A percentile compares a stretch with the other conserved stretches of the same genome.
Conservation (phyloP, 495 filamentous ascomycete genomes). For the Echria macrotheca region DNA sequence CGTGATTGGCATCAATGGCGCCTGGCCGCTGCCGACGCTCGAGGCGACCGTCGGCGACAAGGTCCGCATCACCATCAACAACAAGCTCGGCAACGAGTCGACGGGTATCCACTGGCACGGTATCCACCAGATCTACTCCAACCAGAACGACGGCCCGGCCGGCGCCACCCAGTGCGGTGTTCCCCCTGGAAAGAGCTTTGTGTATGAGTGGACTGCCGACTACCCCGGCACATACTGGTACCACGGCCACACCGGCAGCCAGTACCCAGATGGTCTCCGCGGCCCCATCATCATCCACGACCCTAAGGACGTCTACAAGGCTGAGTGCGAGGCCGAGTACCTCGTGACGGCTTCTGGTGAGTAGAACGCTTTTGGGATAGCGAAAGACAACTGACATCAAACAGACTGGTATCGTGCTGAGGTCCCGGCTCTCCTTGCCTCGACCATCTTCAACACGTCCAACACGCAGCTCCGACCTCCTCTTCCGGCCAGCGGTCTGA, state of each 20-base stretch:
- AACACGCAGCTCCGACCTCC: conserved; percentile 21
- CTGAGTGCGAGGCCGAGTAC: conserved; percentile 62
- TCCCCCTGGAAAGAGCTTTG: conserved; percentile 40
- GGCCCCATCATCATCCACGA: conserved; percentile 70
- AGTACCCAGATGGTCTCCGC: conserved; percentile 73
- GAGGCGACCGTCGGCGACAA: conserved; percentile 35
- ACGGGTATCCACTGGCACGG: conserved; percentile 55
- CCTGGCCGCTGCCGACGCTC: conserved; percentile 42
- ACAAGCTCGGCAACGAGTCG: conserved; percentile 9
- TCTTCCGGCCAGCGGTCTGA: conserved; percentile 47
- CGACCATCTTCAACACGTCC: not conserved
- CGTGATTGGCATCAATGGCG: conserved; percentile 43
- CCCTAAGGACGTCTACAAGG: conserved; percentile 51
- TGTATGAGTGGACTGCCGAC: conserved; percentile 34
- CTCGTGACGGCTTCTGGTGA: conserved; percentile 50
- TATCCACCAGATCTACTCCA: conserved; percentile 33
- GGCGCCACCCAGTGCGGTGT: conserved; percentile 46
- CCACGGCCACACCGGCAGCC: conserved; percentile 62
- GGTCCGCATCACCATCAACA: conserved; percentile 4
- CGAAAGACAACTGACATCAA: not conserved
- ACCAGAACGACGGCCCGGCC: conserved; percentile 38
- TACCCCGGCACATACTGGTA: conserved; percentile 65
- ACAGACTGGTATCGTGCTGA: conserved; percentile 60
- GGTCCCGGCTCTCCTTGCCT: conserved; percentile 51
- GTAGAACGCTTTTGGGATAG: no score